Evolutionary conservation across 306 rosid species (phyloP), one percentile per base, ranked within the genome.

Genomic region (Citrullus mucosospermus): DNA sequence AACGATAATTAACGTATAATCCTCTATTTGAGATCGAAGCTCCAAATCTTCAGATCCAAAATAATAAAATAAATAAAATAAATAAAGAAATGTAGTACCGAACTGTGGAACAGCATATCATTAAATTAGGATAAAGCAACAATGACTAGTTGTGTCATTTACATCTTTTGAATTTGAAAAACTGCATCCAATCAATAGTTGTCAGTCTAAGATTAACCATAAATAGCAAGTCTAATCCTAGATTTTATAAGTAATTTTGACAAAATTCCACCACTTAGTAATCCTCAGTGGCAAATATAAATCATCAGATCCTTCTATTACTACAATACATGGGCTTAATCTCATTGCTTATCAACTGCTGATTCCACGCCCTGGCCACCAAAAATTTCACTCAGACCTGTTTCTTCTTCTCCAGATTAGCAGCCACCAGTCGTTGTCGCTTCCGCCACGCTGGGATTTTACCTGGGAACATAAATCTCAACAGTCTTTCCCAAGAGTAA

Each of bases 391-490:
- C 30, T 74, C 63, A 74, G 18, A 74, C 18, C 30, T 54, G 63
- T 18, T 74, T 74, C 84, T 95, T 93, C 87, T 90, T 93, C 90
- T 89, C 97, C 68, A 89, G 78, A 78, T 81, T 85, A 65, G 90
- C 85, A 38, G 89, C 90, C n/a, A 91, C 93, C 15, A 68, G 17
- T 14, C 88, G 84, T 84, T 95, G 99, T 39, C 92, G 88, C 86
- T 84, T 92, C 91, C 86, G 90, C 99, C 99, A 92, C 18, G 88
- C 86, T 0, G 99, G 98, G 78, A 96, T 85, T 83, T 87, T 92
- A 50, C 97, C 99, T 0, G 99, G 99, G 86, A 92, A 96, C 41
- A 85, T 91, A 97, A 96, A 92, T 82, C 99, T 84, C 68, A 96
- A 78, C 17, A 92, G 78, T 79, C 92, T 89, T 89, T 96, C 99